Base-by-base conservation (phyloP, 768 basidiomycete species). In the Tulasnella sp. region DNA sequence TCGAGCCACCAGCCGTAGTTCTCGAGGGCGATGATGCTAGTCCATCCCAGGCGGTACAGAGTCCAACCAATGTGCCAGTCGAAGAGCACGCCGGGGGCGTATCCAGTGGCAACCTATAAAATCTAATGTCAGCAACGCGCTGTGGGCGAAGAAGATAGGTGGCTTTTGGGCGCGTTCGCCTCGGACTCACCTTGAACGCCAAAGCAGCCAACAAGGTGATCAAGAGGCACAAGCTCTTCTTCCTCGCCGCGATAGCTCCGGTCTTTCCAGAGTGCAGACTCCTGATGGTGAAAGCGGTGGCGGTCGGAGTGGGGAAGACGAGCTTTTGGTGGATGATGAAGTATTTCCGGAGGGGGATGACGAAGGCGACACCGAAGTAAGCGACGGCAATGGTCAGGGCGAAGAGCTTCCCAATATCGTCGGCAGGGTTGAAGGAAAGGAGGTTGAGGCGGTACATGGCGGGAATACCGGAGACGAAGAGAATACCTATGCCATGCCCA, bases 31-130 rank as follows among this genome's bases (percentile, higher is more conserved):
- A 91, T 90, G 82, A 90, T 89, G 80, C 86, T 86, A 13, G 86
- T 88, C 85, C 88, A 90, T n/a, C 89, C 90, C 35, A 90, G 80
- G 61, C 88, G 85, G 82, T 86, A 89, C 29, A 90, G 57, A 44
- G 88, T 88, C 88, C 89, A 90, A 77, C 89, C 89, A 74, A 89
- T 86, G 80, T 91, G 90, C 90, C 89, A 91, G 81, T 91, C 90
- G 81, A 86, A 90, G 81, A 89, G 85, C 44, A 91, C 80, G 20
- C 90, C 90, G 37, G 90, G 90, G 23, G 88, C 88, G 83, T 90
- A 90, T 57, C 87, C 87, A 74, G 87, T 86, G 80, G 88, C 81
- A n/a, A 90, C 88, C 70, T 72, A 72, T 6, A 67, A 7, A 5
- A 29, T 18, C 69, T 4, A 35, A 40, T 26, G 69, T 51, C 69